Base-by-base conservation (phyloP, 371 early-diverging fungal species). In the Circinella minor region DNA sequence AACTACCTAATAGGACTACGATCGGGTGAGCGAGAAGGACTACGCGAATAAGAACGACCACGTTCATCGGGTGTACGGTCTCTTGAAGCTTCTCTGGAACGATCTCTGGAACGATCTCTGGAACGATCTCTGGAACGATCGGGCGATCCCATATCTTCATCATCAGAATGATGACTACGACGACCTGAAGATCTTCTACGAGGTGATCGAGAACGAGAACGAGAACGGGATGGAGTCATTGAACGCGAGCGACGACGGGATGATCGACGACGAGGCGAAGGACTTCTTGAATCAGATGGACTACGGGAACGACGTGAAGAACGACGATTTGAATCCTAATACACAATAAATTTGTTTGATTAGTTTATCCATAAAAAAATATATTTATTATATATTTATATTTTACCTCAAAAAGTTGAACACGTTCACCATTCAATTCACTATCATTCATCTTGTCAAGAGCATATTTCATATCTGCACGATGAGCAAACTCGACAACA, bases 401-500 rank as follows among this genome's bases (percentile, higher is more conserved):
- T 75, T 77, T 77, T 85, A 92, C 95, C 86, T 94, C 93, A 68
- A 90, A 90, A 55, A 98, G 88, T 68, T 73, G 74, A 17, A 98
- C 86, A 48, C 88, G 82, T 69, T 89, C 85, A 39, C 97, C 98
- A 48, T 93, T 89, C 80, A 94, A 87, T 47, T 96, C 97, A 73
- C 89, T 88, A 74, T 93, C 94, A 67, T 97, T 90, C 76, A 95
- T 88, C 82, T 91, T 91, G 74, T 88, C 87, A 51, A 97, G 79
- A 46, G 98, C 98, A 74, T 91, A 87, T 60, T 93, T 88, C 89
- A 96, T 93, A 73, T 94, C 96, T 49, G 86, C 90, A 65, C 88
- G 84, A 74, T 86, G 85, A 47, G 86, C 81, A 74, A 96, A 97
- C 81, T 98, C 98, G 57, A 98, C 97, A 67, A 95, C 85, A 77